Evolutionary conservation across 305 asterid genomes (phyloP).

Genomic region (Solanum hybrid): DNA sequence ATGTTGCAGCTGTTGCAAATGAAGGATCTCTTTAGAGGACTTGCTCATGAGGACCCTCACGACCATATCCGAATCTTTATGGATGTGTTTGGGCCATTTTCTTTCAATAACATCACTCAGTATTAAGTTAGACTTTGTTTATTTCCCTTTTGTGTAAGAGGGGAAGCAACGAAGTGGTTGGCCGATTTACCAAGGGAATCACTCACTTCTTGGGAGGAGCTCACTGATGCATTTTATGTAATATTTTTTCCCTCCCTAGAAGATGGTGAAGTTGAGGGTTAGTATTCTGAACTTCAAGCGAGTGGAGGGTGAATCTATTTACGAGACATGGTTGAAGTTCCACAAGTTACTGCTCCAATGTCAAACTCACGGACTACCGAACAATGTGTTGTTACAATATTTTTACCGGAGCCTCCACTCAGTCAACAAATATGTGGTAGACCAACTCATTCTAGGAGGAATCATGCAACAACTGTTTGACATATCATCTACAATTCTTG

Average conservation of each 20-base stretch:
- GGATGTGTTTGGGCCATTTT: neutral
- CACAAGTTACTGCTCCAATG: too few relatives aligned
- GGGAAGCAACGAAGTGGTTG: neutral
- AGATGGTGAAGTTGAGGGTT: neutral
- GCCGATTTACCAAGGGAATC: neutral
- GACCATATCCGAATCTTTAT: neutral
- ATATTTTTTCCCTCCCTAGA: neutral
- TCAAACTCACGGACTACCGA: too few relatives aligned
- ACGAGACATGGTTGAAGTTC: too few relatives aligned
- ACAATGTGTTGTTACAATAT: too few relatives aligned
- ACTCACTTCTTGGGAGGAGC: neutral
- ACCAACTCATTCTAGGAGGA: too few relatives aligned
- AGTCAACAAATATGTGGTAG: too few relatives aligned
- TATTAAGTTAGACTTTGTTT: neutral
- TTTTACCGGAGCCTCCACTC: too few relatives aligned
- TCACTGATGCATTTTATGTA: neutral
- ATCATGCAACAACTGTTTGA: too few relatives aligned
- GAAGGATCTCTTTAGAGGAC: neutral
- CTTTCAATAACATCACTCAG: neutral
- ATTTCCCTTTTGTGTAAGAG: too few relatives aligned
- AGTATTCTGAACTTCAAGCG: neutral
- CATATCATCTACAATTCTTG: too few relatives aligned
- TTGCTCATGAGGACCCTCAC: neutral
- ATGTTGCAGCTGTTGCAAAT: neutral
- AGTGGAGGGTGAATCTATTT: neutral